Evolutionary conservation across 2,329 filamentous ascomycete species (phyloP).

Genomic region (Fusarium subglutinans): DNA sequence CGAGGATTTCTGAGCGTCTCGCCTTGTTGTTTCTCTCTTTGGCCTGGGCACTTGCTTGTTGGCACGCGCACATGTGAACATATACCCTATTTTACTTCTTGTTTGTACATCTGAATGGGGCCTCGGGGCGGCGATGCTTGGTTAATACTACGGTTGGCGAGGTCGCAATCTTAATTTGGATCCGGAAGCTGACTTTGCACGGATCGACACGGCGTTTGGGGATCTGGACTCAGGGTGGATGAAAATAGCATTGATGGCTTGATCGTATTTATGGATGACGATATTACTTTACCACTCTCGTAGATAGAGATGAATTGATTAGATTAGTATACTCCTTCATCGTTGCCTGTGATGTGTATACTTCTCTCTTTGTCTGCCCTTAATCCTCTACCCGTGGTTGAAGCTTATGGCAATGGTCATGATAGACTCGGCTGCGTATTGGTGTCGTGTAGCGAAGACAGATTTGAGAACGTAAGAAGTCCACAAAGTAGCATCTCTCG

Average conservation of each 20-base stretch:
- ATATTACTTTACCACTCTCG: slow-evolving; percentile 38
- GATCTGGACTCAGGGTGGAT: slow-evolving; percentile 28
- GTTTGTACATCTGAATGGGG: slow-evolving; percentile 41
- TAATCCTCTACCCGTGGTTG: not conserved
- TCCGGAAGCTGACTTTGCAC: slow-evolving; percentile 33
- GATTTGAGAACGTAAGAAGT: not conserved
- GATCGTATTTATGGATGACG: slow-evolving; percentile 40
- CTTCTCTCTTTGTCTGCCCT: not conserved
- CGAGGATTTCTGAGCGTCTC: slow-evolving; percentile 84
- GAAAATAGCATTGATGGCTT: slow-evolving; percentile 41
- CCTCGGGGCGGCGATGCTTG: slow-evolving; percentile 33
- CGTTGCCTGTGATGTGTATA: not conserved
- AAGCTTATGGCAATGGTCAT: not conserved
- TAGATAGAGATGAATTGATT: slow-evolving; percentile 35
- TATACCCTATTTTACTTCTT: slow-evolving; percentile 41
- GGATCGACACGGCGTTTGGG: slow-evolving; percentile 37
- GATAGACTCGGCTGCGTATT: not conserved
- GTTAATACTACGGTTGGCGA: slow-evolving; percentile 16
- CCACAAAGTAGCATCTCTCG: not conserved
- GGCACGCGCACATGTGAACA: slow-evolving; percentile 25
- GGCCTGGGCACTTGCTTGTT: not conserved
- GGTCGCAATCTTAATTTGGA: slow-evolving; percentile 28
- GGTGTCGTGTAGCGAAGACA: not conserved
- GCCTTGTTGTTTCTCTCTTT: slow-evolving; percentile 7
- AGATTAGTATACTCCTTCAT: slow-evolving; percentile 1